Base-by-base conservation (phyloP, 257 asterid genomes). In the Plantago ovata region DNA sequence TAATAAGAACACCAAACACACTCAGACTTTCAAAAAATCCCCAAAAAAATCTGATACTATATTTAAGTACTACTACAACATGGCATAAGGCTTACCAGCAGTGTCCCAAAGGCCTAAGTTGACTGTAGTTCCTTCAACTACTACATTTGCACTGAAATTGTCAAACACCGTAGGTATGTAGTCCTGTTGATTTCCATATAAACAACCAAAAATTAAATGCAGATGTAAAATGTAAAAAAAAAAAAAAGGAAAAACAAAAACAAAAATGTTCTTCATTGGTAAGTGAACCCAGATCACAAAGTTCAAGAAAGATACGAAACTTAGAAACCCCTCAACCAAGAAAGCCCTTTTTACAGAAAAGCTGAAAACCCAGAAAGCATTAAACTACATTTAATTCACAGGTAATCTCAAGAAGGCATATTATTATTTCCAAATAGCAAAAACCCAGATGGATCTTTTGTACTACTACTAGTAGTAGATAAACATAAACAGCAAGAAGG, bases 111-210 rank as follows among this genome's bases (percentile, higher is more conserved):
- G 94, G 61, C 96, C 96, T 60, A 88, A 73, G 76, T 88, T 88
- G 61, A 88, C 95, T 9, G 96, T 87, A 62, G 85, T 87, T 60
- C 95, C 92, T 75, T 91, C 98, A 67, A 84, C 94, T 8, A 85
- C 94, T 77, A 91, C 98, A 77, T 91, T 87, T 66, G 98, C 98
- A 65, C 98, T 91, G 84, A 91, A 88, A 82, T 88, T 88, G 66
- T 88, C 96, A 66, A 88, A 88, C 69, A 88, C 96, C 7, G 95
- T 88, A 4, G 96, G 96, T 60, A 88, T 71, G 44, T 88, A 88
- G 64, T 88, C 96, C 95, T 88, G 71, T 3, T 28, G 36, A 68
- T 77, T 69, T 58, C 61, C 57, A 75, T 66, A 69, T n/a, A 54
- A 60, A 56, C 7, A 28, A 28, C 42, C 23, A 45, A 47, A n/a